Conservation (phyloP, 2,329 filamentous ascomycete genomes). For the Fusarium sp. region DNA sequence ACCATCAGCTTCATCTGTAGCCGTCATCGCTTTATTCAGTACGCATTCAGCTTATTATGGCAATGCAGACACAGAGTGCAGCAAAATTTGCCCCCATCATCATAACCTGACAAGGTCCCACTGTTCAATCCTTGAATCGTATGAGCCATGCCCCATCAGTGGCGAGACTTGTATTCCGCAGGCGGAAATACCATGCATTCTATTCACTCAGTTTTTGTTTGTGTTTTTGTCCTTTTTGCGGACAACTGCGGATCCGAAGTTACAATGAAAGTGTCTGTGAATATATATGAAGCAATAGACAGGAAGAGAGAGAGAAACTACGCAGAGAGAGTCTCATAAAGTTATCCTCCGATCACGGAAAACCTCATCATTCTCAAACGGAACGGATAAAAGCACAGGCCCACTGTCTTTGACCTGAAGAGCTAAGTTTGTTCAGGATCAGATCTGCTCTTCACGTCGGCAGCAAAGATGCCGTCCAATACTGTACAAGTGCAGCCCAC, state of each 20-base stretch:
- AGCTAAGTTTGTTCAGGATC: conserved; percentile 39
- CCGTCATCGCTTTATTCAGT: background rate
- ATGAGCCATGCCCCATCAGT: conserved; percentile 24
- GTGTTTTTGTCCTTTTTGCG: background rate
- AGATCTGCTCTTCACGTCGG: conserved; percentile 28
- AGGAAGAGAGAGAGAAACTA: background rate
- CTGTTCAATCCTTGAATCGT: conserved; percentile 32
- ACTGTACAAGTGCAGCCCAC: conserved; percentile 9
- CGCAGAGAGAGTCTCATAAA: background rate
- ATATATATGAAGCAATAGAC: background rate
- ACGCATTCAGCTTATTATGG: background rate
- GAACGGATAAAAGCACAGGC: conserved; percentile 19
- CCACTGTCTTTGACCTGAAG: conserved; percentile 20
- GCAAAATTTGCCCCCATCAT: conserved; percentile 24
- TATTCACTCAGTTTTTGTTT: background rate
- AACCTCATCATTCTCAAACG: conserved; percentile 7
- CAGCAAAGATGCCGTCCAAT: conserved; percentile 5
- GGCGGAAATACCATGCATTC: conserved; percentile 15
- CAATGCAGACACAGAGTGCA: background rate
- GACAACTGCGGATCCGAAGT: conserved; percentile 20
- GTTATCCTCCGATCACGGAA: background rate
- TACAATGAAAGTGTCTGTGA: background rate
- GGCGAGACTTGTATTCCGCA: conserved; percentile 25
- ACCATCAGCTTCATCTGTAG: background rate
- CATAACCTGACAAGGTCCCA: conserved; percentile 23